phyloP scores from a whole-genome alignment of 257 asterid species.

The Rubia yunnanensis region DNA sequence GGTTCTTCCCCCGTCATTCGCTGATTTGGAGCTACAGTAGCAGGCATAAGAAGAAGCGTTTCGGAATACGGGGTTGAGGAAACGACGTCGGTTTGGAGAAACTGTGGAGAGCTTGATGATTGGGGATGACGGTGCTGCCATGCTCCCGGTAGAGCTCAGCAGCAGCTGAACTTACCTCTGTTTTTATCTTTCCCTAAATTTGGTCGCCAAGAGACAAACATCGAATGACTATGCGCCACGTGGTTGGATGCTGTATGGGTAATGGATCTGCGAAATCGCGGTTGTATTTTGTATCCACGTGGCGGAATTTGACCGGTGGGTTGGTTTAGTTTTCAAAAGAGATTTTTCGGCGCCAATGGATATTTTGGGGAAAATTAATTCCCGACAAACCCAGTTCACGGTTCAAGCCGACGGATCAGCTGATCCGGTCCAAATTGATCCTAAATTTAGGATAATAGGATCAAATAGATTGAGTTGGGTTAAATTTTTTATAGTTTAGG shows the following conservation, averaged over 20 bases:
- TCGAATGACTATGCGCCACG: background rate
- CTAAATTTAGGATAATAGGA: no score
- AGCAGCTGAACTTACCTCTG: conserved; percentile 18
- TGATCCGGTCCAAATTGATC: no score
- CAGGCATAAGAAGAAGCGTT: conserved; percentile 21
- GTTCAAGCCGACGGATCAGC: no score
- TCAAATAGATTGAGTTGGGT: no score
- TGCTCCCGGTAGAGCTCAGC: conserved; percentile 23
- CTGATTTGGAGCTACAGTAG: conserved; percentile 17
- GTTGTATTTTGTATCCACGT: background rate
- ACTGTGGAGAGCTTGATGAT: conserved; percentile 13
- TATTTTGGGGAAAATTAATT: background rate
- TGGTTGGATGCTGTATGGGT: background rate
- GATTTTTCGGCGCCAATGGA: background rate
- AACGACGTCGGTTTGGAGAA: conserved; percentile 18
- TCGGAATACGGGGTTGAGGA: conserved; percentile 19
- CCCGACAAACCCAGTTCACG: background rate
- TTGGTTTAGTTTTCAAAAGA: background rate
- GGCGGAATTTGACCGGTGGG: background rate
- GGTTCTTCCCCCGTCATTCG: conserved; percentile 7
- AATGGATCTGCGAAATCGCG: background rate
- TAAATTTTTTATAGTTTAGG: no score
- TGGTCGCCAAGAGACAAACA: background rate
- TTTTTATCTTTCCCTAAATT: background rate
- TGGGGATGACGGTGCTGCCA: conserved; percentile 51